phyloP scores from a whole-genome alignment of 441 rosid genomes.

The Populus hybrid region DNA sequence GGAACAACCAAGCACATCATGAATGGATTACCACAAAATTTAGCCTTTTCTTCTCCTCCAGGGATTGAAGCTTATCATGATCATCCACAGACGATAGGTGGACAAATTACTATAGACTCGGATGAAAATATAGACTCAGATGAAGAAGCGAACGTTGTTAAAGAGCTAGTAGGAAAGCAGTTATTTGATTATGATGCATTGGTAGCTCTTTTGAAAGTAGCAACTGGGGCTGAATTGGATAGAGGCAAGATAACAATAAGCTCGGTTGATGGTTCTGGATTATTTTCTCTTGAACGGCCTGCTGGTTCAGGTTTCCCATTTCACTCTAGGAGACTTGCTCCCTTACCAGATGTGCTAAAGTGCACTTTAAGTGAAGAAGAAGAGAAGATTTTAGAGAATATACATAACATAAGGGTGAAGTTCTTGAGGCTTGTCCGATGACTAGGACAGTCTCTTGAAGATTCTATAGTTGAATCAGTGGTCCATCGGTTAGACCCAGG shows the following conservation, averaged over 20 bases:
- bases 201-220: conserved; percentile 41
- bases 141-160: conserved; percentile 31
- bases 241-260: conserved; percentile 24
- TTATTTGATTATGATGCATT: conserved; percentile 42
- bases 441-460: conserved; percentile 44
- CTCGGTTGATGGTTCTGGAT: conserved; percentile 35
- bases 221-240: conserved; percentile 35
- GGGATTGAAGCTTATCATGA: conserved; percentile 28
- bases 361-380: conserved; percentile 49
- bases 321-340: conserved; percentile 21
- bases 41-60: conserved; percentile 16
- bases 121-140: conserved; percentile 42
- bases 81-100: conserved; percentile 24
- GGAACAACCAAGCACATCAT: conserved; percentile 23
- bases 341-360: conserved; percentile 24
- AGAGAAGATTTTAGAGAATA: conserved; percentile 50
- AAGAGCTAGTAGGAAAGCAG: conserved; percentile 32
- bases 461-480: conserved; percentile 49
- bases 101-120: conserved; percentile 33
- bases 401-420: conserved; percentile 46
- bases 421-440: conserved; percentile 59
- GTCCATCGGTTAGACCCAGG: conserved; percentile 34
- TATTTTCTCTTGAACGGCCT: conserved; percentile 31
- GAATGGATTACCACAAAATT: conserved; percentile 27
- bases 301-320: conserved; percentile 33